Evolutionary conservation across 2,329 filamentous ascomycete genomes (phyloP).

Genomic region (Colletotrichum sp.): DNA sequence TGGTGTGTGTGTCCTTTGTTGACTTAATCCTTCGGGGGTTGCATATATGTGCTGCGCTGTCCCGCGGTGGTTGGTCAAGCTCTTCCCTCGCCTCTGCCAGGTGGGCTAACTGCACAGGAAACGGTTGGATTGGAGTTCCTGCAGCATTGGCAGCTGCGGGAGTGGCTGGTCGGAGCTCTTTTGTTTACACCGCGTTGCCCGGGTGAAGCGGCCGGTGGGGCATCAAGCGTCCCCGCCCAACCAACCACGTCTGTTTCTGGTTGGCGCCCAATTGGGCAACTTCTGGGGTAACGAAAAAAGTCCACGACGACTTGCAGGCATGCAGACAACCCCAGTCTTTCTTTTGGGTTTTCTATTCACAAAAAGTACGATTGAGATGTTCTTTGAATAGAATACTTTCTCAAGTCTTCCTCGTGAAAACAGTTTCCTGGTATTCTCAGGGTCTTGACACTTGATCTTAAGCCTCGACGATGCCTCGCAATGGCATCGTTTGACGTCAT

Average conservation of each 20-base stretch:
- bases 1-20: neutral
- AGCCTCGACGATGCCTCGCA: neutral
- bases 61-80: conserved; percentile 18
- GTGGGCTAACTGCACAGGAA: neutral
- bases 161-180: conserved; percentile 9
- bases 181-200: conserved; percentile 20
- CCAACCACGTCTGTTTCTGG: neutral
- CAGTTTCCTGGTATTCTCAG: neutral
- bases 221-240: neutral
- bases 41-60: conserved; percentile 19
- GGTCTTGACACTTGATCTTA: neutral
- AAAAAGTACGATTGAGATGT: neutral
- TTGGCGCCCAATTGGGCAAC: neutral
- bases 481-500: conserved; percentile 8
- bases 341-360: neutral
- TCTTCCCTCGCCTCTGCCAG: neutral
- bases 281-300: neutral
- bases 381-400: too few species aligned
- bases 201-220: neutral
- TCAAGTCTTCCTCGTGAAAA: too few species aligned
- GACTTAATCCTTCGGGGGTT: neutral
- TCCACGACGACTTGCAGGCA: neutral
- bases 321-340: neutral
- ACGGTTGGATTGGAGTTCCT: conserved; percentile 9
- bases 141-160: conserved; percentile 13